Evolutionary conservation across 305 asterid genomes (phyloP), one percentile per base, ranked within the genome.

Genomic region (Fraxinus albicans): DNA sequence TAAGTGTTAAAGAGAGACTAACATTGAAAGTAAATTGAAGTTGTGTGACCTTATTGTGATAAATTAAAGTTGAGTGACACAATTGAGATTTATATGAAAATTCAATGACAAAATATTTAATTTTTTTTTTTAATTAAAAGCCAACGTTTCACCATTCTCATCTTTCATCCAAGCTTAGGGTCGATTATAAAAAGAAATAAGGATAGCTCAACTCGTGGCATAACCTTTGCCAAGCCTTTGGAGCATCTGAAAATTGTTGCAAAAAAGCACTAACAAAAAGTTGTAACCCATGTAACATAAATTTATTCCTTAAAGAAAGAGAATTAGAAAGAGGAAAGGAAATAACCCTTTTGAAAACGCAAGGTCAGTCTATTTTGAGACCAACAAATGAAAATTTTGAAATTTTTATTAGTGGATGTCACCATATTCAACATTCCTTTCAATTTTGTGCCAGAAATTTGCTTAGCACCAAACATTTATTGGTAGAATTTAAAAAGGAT

Each of bases 401-500:
- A 69, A 53, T 35, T 82, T 29, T 79, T 72, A 82, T 23, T 38
- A 80, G 83, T 79, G 87, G 83, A 19, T 85, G 77, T 79, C 76
- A 74, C 29, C 77, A 80, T 79, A 72, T 77, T 84, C 85, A 67
- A 75, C 80, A 81, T 77, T 84, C 82, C 85, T 82, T 82, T 84
- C 85, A 44, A 73, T 77, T 75, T 77, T 79, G 77, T 84, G 81
- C 78, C 12, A 53, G 83, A 82, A 82, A 79, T 47, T 78, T 77
- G 80, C 53, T 50, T 67, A 27, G 58, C 83, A 82, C 79, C 84
- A 36, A 75, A 81, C 58, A 6, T 60, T 72, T 36, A 38, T 38
- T 38, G 44, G 1, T 38, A 38, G 10, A 38, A 8, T 0, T 38
- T 38, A 38, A 38, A 42, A 67, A 86, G 72, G 36, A 27, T 36